Percentiles rank a stretch among this genome's conserved stretches.
Conservation (phyloP, 2,329 filamentous ascomycete species). For the Ceratocystis smalleyi region DNA sequence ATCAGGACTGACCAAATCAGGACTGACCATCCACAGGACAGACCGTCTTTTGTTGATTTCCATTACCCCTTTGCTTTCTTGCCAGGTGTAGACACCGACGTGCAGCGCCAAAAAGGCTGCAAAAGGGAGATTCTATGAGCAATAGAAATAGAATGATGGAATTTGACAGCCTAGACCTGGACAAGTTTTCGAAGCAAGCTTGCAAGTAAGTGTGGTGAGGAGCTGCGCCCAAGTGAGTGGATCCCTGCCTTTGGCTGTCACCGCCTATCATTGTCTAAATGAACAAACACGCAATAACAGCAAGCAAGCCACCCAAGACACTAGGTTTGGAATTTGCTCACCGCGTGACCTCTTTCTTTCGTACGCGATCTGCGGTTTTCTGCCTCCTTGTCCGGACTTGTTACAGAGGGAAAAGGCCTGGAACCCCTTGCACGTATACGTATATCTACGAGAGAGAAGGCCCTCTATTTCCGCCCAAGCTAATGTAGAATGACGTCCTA, state of each 20-base stretch:
- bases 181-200: background rate
- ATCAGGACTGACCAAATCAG: background rate
- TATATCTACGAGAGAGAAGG: background rate
- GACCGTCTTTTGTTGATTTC: background rate
- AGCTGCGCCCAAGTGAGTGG: no score
- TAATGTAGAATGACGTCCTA: background rate
- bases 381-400: background rate
- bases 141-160: background rate
- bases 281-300: background rate
- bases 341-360: conserved; percentile 1
- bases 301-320: background rate
- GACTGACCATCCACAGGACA: background rate
- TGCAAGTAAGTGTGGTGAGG: no score
- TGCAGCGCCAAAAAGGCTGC: background rate
- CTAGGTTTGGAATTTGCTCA: background rate
- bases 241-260: background rate
- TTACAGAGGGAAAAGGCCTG: background rate
- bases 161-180: background rate
- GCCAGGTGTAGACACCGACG: background rate
- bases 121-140: background rate
- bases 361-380: background rate
- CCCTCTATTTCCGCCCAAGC: background rate
- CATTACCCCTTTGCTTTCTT: background rate
- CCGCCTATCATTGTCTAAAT: conserved; percentile 3
- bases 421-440: background rate